Conservation (phyloP, 164 flowering plant genomes). For the Stephania japonica region DNA sequence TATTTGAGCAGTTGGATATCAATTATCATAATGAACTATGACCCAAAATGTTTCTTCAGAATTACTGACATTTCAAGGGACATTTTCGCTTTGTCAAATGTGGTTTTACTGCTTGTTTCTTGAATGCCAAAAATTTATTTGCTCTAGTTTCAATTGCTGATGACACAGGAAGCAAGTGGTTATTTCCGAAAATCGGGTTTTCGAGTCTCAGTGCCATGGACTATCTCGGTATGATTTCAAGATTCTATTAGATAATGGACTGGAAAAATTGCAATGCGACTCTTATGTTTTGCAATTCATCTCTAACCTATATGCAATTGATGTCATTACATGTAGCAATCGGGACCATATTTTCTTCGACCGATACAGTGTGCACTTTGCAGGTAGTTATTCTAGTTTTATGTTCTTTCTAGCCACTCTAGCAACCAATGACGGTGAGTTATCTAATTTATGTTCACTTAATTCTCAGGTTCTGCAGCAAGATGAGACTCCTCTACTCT, state of each 20-base stretch:
- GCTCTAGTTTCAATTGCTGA: neutral
- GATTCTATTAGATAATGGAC: neutral
- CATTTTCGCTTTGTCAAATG: too few relatives aligned
- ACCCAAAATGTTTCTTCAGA: too few relatives aligned
- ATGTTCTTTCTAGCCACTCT: neutral
- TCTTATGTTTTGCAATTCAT: neutral
- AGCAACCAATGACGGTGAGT: neutral
- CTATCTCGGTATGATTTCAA: conserved; percentile 50
- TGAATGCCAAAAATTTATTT: neutral
- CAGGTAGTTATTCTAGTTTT: conserved; percentile 42
- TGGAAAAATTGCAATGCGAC: neutral
- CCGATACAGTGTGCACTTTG: conserved; percentile 90
- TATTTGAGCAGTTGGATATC: too few relatives aligned
- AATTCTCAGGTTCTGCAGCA: conserved; percentile 64
- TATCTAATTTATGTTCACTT: neutral
- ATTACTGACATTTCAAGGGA: too few relatives aligned
- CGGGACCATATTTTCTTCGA: conserved; percentile 90
- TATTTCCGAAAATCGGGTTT: conserved; percentile 65
- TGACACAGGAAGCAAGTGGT: conserved; percentile 67
- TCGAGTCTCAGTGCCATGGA: conserved; percentile 47
- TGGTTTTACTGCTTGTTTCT: too few relatives aligned
- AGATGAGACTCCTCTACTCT: conserved; percentile 87
- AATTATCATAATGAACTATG: too few relatives aligned
- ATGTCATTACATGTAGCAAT: conserved; percentile 42
- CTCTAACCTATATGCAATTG: neutral